Percentiles rank a stretch among this genome's conserved stretches.
Evolutionary conservation across 208 protist species (phyloP).

Genomic region (Acanthamoeba rhysodes): DNA sequence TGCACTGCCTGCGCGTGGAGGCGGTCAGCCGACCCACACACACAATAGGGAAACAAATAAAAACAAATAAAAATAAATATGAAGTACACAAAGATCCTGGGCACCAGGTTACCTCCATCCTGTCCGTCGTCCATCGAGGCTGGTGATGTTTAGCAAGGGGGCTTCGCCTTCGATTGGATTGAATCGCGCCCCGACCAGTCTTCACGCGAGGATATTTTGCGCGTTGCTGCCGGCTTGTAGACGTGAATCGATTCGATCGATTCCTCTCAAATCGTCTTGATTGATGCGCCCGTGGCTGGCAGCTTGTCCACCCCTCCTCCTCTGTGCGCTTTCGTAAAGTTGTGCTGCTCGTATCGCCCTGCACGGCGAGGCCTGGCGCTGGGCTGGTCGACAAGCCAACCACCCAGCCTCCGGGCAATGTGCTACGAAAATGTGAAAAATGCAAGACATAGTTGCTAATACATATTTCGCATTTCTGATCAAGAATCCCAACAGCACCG

Average conservation of each 20-base stretch:
- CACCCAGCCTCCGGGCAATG: neutral
- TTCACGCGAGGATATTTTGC: neutral
- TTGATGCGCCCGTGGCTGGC: neutral
- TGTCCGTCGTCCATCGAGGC: too few species aligned
- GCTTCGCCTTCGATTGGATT: too few species aligned
- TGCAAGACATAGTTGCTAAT: neutral
- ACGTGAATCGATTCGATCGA: neutral
- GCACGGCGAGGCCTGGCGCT: neutral
- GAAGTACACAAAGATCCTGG: neutral
- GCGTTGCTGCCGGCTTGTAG: neutral
- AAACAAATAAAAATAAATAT: neutral
- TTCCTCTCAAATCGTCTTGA: neutral
- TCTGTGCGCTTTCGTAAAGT: neutral
- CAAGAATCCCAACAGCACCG: neutral
- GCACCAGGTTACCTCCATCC: neutral
- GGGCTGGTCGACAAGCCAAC: neutral
- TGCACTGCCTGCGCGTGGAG: neutral
- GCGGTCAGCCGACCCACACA: neutral
- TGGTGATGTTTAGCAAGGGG: too few species aligned
- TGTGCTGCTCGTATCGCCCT: too few species aligned
- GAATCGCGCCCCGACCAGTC: neutral
- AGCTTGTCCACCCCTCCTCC: neutral
- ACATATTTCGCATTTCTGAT: neutral
- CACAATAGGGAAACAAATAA: neutral
- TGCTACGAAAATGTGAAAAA: neutral